phyloP scores from a whole-genome alignment of 495 filamentous ascomycete genomes.

The Penicillium mononematosum region DNA sequence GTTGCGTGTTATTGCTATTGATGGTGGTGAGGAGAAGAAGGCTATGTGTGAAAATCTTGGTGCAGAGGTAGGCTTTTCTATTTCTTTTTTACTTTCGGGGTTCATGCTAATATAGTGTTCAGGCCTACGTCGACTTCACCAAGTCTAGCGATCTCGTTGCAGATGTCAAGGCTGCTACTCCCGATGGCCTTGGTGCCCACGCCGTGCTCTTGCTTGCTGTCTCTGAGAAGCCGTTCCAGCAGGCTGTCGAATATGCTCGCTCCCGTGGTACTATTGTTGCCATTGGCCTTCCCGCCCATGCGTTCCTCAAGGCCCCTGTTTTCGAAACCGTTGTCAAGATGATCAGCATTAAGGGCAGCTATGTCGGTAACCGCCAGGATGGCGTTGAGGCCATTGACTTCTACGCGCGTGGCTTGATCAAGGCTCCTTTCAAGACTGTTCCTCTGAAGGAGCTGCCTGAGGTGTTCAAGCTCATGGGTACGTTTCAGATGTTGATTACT shows the following conservation, averaged over 20 bases:
- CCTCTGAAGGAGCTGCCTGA: conserved; percentile 72
- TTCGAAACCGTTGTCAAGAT: conserved; percentile 81
- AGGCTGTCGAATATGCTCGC: conserved; percentile 81
- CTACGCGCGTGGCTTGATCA: conserved; percentile 75
- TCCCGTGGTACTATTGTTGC: conserved; percentile 76
- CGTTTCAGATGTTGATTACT: conserved; percentile 8
- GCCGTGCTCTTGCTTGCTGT: conserved; percentile 83
- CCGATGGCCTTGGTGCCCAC: conserved; percentile 78
- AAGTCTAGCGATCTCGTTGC: conserved; percentile 68
- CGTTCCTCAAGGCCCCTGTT: conserved; percentile 75
- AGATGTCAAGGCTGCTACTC: conserved; percentile 72
- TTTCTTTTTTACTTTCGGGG: background rate
- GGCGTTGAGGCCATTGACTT: conserved; percentile 84
- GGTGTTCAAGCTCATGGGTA: conserved; percentile 69
- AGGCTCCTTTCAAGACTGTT: conserved; percentile 77
- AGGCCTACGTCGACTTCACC: conserved; percentile 72
- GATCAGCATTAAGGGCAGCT: conserved; percentile 87
- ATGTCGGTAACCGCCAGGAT: conserved; percentile 86
- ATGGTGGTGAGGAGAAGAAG: conserved; percentile 73
- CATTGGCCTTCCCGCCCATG: conserved; percentile 78
- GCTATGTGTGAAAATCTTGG: conserved; percentile 66
- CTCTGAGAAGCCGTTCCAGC: conserved; percentile 86
- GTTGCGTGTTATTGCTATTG: conserved; percentile 69
- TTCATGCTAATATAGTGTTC: conserved; percentile 3
- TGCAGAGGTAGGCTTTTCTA: conserved; percentile 34